Conservation (phyloP, 148 eudicot species). For the Rhododendron williamsianum region DNA sequence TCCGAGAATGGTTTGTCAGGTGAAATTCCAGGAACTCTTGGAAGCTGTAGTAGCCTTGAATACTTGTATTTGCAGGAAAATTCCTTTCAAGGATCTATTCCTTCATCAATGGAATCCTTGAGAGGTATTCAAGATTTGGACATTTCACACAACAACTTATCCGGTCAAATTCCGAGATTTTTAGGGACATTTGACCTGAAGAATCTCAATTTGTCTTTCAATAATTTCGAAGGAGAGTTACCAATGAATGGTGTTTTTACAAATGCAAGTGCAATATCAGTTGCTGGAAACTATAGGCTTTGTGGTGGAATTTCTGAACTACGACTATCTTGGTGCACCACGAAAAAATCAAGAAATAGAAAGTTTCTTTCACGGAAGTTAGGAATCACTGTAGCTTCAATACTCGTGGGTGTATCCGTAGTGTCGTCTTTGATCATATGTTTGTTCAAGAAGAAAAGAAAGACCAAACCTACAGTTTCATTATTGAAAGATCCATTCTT, state of each 20-base stretch:
- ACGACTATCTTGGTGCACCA: background rate
- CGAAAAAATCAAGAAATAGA: background rate
- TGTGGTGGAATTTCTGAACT: constrained; percentile 15
- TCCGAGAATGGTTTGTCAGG: background rate
- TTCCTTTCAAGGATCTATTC: background rate
- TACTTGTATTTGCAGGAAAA: background rate
- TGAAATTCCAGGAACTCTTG: constrained; percentile 8
- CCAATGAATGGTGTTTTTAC: background rate
- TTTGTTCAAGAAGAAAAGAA: background rate
- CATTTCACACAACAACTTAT: constrained; percentile 13
- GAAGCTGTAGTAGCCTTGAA: background rate
- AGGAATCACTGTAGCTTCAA: accelerated
- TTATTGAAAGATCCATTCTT: background rate
- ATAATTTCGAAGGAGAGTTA: background rate
- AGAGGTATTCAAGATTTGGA: background rate
- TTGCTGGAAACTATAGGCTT: constrained; percentile 9
- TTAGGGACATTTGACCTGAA: background rate
- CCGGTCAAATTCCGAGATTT: constrained; percentile 1
- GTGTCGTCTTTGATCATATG: background rate
- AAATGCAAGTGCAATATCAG: background rate
- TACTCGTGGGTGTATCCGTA: background rate
- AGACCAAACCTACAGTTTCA: background rate
- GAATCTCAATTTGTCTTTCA: no score
- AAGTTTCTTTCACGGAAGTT: background rate
- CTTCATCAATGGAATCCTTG: background rate